Evolutionary conservation across 1,284 basidiomycete species (phyloP), one percentile per base, ranked within the genome.

Genomic region (Meira miltonrushii): DNA sequence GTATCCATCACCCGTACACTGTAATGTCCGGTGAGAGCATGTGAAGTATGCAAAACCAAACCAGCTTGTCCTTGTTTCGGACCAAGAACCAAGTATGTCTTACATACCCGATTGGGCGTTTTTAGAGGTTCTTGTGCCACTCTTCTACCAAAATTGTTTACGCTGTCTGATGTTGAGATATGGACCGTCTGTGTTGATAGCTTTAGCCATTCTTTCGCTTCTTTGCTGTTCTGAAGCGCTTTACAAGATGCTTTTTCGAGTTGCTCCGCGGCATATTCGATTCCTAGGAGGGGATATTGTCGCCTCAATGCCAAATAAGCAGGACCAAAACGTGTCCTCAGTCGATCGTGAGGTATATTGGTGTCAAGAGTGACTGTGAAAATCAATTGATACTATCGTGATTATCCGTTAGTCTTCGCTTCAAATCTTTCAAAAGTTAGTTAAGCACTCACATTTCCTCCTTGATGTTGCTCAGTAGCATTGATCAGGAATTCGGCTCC

Each of bases 21-120:
- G 19, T 43, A 21, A 43, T 43, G 41, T n/a, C 41, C 41, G 3
- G n/a, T 43, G 3, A 43, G 19, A 5, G 19, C 41, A 21, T 43
- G 41, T n/a, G 41, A 43, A 43, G 41, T n/a, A 43, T 43, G 41
- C 10, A 43, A 43, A 4, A 43, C 41, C n/a, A 43, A 43, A 43
- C 41, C 41, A 4, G n/a, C 19, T 15, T 15, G 4, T 21, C 41
- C 10, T 43, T n/a, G 3, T 43, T 10, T 10, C 10, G 41, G 41
- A 43, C 19, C 41, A n/a, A 43, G 15, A 4, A 43, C 41, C 41
- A 43, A 43, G 10, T 43, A 21, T 43, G 19, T 4, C n/a, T 43
- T 43, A 10, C n/a, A 15, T 21, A 15, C 19, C 10, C 19, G 15
- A 21, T 21, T 21, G 10, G 41, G 41, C 10, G 41, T n/a, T 5